A percentile compares a stretch with the other conserved stretches of the same genome.
phyloP scores from a whole-genome alignment of 2,329 filamentous ascomycete genomes.

The Apiospora saccharicola region DNA sequence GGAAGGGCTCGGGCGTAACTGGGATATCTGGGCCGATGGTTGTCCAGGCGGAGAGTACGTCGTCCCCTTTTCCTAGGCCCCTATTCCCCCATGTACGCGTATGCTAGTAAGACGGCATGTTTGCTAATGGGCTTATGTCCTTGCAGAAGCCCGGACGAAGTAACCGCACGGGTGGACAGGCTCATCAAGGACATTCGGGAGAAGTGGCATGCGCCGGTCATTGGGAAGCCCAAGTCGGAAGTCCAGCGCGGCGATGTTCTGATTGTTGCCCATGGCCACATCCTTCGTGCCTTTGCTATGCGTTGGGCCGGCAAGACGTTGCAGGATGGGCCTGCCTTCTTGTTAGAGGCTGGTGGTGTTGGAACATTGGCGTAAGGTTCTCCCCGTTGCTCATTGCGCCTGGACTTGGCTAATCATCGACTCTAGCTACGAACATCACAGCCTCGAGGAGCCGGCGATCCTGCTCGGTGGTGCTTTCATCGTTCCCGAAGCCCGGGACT shows the following conservation, averaged over 20 bases:
- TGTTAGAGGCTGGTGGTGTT: slow-evolving; percentile 89
- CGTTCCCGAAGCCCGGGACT: slow-evolving; percentile 41
- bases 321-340: slow-evolving; percentile 76
- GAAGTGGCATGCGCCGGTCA: slow-evolving; percentile 68
- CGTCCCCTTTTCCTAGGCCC: neutral
- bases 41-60: slow-evolving; percentile 84
- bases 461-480: slow-evolving; percentile 77
- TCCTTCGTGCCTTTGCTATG: slow-evolving; percentile 86
- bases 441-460: slow-evolving; percentile 79
- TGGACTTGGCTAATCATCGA: slow-evolving; percentile 27
- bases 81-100: neutral
- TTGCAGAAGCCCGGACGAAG: slow-evolving; percentile 71
- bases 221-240: slow-evolving; percentile 58
- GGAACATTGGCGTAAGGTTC: slow-evolving; percentile 73
- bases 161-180: slow-evolving; percentile 75
- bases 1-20: slow-evolving; percentile 64
- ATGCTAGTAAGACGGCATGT: neutral
- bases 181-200: slow-evolving; percentile 78
- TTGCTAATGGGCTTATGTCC: neutral
- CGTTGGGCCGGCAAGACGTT: slow-evolving; percentile 81
- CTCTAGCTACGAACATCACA: slow-evolving; percentile 79
- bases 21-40: slow-evolving; percentile 92
- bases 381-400: neutral
- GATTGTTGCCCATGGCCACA: slow-evolving; percentile 89
- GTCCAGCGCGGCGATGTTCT: slow-evolving; percentile 69